Evolutionary conservation across 139 green algal species (phyloP), one percentile per base, ranked within the genome.

Genomic region (Medakamo hakoo): DNA sequence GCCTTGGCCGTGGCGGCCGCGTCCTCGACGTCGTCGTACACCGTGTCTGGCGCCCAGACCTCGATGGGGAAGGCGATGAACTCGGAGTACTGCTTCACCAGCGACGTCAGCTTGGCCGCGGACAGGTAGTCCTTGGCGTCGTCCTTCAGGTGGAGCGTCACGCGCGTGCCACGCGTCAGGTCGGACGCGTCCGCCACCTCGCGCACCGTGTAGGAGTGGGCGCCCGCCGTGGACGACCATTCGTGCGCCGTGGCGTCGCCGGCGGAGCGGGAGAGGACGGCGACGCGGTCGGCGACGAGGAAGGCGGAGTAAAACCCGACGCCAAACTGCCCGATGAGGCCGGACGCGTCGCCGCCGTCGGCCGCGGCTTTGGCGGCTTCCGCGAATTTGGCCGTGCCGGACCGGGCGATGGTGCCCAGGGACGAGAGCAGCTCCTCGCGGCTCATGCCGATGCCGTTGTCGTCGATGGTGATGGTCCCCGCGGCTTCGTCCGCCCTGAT

Each of bases 61-160:
- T 95, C 89, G 80, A 99, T 97, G 69, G 93, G 93, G 81, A 98
- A 99, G 48, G 77, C 75, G 70, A 99, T 97, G 78, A 99, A 99
- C 84, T 99, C 87, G 27, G 72, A 88, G 84, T 99, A 98, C 80
- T 94, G 88, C 83, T 95, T 95, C 65, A 99, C 80, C 60, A 99
- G 80, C 27, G 58, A 66, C n/a, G 66, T 71, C 40, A 99, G 69
- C 68, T 86, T 85, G 5, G 73, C 62, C 21, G 73, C 63, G 59
- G 95, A 80, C 1, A 80, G 76, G 66, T 91, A 81, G 61, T 98
- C 91, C 25, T 65, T 32, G 22, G 79, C 79, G 59, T 95, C 90
- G 63, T 95, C 86, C 83, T 99, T 98, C 18, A 97, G 76, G 80
- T 92, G 74, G 65, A 98, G 79, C 2, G 82, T 94, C 59, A 98